phyloP scores from a whole-genome alignment of 2,329 filamentous ascomycete genomes.

The Epichloe amarillans region DNA sequence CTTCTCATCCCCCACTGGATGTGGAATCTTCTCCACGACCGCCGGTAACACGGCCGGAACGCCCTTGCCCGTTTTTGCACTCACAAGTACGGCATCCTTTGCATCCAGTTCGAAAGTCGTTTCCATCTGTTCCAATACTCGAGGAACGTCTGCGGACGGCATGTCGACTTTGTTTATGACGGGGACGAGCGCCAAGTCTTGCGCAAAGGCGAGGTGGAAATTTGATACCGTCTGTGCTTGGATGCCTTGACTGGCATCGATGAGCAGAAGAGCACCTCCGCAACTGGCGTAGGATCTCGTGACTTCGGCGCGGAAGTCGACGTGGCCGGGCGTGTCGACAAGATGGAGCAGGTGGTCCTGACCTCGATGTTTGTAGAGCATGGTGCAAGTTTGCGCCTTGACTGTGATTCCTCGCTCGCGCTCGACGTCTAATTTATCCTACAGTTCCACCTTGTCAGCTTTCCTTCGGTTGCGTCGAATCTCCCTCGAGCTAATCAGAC shows the following conservation, averaged over 20 bases:
- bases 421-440: constrained; percentile 57
- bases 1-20: constrained; percentile 57
- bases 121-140: constrained; percentile 75
- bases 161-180: constrained; percentile 97
- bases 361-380: constrained; percentile 82
- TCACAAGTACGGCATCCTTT: constrained; percentile 56
- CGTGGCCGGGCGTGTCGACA: constrained; percentile 93
- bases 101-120: constrained; percentile 79
- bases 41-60: constrained; percentile 71
- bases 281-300: constrained; percentile 93
- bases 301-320: constrained; percentile 94
- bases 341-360: constrained; percentile 87
- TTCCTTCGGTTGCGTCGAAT: neutral
- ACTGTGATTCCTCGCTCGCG: constrained; percentile 86
- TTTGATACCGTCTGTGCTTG: constrained; percentile 98
- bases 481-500: no score
- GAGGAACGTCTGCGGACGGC: constrained; percentile 71
- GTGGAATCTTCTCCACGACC: constrained; percentile 74
- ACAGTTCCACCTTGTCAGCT: neutral
- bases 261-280: constrained; percentile 79
- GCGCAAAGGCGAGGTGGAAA: constrained; percentile 92
- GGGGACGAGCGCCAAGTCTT: constrained; percentile 74
- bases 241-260: constrained; percentile 91
- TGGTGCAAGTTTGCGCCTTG: constrained; percentile 96
- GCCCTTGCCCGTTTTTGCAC: constrained; percentile 87